Conservation (phyloP, 345 rosid species). For the Camelina neglecta region DNA sequence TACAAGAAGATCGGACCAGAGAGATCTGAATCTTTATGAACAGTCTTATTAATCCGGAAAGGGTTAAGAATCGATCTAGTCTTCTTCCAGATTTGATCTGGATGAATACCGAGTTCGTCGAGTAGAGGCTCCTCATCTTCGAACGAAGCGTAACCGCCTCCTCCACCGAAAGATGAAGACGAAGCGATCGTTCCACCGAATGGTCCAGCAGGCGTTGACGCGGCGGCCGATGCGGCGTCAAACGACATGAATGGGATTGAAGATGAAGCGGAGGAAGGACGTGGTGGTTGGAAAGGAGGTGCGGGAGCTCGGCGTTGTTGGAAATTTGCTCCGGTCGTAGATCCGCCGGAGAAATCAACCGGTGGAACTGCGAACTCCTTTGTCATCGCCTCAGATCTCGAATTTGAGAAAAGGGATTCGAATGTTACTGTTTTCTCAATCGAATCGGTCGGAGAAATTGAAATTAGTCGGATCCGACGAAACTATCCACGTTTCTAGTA, state of each 20-base stretch:
- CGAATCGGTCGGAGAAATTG: conserved; percentile 4
- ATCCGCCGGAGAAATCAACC: conserved; percentile 72
- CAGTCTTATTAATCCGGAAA: conserved; percentile 62
- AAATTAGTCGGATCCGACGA: neutral
- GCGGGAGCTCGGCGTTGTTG: conserved; percentile 60
- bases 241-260: conserved; percentile 93
- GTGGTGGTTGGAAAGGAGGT: conserved; percentile 85
- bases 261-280: conserved; percentile 54
- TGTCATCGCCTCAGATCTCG: conserved; percentile 50
- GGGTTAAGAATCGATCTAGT: conserved; percentile 88
- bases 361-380: conserved; percentile 76
- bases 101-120: conserved; percentile 96
- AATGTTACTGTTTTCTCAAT: conserved; percentile 16
- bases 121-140: conserved; percentile 96
- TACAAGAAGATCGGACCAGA: conserved; percentile 86
- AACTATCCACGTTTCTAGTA: neutral
- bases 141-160: conserved; percentile 54
- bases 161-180: conserved; percentile 45
- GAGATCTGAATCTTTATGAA: conserved; percentile 80
- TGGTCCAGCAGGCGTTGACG: conserved; percentile 54
- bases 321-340: conserved; percentile 52
- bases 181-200: conserved; percentile 64
- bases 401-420: neutral
- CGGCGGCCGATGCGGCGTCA: conserved; percentile 70
- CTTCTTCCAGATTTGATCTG: conserved; percentile 91